Conservation (phyloP, 129 eudicot genomes). For the Ambrosia trifida region DNA sequence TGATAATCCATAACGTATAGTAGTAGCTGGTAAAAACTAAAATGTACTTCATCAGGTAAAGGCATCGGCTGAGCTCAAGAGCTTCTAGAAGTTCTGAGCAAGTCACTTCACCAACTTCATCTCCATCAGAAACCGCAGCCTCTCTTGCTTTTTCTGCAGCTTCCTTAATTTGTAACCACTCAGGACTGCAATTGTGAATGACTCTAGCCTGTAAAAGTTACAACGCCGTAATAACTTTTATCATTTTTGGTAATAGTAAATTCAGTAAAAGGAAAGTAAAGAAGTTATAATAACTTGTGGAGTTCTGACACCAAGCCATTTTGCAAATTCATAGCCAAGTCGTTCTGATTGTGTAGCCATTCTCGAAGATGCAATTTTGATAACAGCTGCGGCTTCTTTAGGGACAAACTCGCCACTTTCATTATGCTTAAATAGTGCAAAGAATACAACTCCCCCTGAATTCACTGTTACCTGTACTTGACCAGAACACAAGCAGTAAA, state of each 20-base stretch:
- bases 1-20: background rate
- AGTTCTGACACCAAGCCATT: constrained; percentile 92
- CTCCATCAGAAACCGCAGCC: constrained; percentile 64
- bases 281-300: constrained; percentile 75
- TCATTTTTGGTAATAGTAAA: constrained; percentile 10
- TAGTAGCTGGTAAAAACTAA: background rate
- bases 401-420: constrained; percentile 56
- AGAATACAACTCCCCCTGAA: constrained; percentile 98
- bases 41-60: constrained; percentile 74
- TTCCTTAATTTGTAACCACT: constrained; percentile 91
- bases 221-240: constrained; percentile 1
- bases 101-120: constrained; percentile 92
- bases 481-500: background rate
- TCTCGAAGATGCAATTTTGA: constrained; percentile 89
- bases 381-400: constrained; percentile 91
- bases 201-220: constrained; percentile 78
- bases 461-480: constrained; percentile 83
- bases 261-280: constrained; percentile 25
- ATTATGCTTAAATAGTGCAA: constrained; percentile 77
- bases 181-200: constrained; percentile 72
- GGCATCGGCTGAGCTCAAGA: constrained; percentile 96
- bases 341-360: constrained; percentile 99
- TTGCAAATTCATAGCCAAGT: constrained; percentile 95
- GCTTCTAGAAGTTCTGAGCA: constrained; percentile 99
- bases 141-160: constrained; percentile 94